Percentiles rank a stretch among this genome's conserved stretches.
Conservation (phyloP, 108 stramenopile species). For the Skeletonema potamos region DNA sequence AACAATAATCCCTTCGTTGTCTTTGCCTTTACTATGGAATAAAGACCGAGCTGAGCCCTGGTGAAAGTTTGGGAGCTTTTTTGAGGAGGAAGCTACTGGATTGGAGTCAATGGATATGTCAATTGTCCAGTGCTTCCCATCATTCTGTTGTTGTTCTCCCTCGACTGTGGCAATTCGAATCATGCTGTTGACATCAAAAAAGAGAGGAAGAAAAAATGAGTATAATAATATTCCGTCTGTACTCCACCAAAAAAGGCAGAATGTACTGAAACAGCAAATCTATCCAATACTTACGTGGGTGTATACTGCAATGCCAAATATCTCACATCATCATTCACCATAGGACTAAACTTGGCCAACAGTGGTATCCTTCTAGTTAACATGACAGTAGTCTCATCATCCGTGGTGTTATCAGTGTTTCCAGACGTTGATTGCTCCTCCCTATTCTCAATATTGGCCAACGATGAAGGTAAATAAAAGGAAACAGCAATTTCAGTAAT, state of each 20-base stretch:
- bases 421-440: not conserved
- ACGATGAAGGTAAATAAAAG: conserved; percentile 14
- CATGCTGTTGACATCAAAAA: not conserved
- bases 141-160: not conserved
- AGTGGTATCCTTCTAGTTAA: conserved; percentile 23
- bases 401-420: not conserved
- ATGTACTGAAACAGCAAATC: not conserved
- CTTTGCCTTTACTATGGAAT: conserved; percentile 4
- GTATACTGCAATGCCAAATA: conserved; percentile 41
- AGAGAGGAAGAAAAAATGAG: not conserved
- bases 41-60: conserved; percentile 2
- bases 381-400: not conserved
- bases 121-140: conserved; percentile 36
- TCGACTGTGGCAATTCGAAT: not conserved
- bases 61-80: conserved; percentile 5
- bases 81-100: conserved; percentile 11
- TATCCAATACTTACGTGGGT: conserved; percentile 6
- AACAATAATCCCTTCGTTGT: conserved; percentile 2
- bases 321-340: conserved; percentile 22
- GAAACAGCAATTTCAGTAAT: conserved; percentile 15
- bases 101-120: conserved; percentile 18
- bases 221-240: no score
- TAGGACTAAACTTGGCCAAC: conserved; percentile 37
- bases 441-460: conserved; percentile 23
- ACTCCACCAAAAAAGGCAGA: not conserved